Percentiles rank a stretch among this genome's conserved stretches.
Conservation (phyloP, 2,329 filamentous ascomycete species). For the Pseudopithomyces chartarum region DNA sequence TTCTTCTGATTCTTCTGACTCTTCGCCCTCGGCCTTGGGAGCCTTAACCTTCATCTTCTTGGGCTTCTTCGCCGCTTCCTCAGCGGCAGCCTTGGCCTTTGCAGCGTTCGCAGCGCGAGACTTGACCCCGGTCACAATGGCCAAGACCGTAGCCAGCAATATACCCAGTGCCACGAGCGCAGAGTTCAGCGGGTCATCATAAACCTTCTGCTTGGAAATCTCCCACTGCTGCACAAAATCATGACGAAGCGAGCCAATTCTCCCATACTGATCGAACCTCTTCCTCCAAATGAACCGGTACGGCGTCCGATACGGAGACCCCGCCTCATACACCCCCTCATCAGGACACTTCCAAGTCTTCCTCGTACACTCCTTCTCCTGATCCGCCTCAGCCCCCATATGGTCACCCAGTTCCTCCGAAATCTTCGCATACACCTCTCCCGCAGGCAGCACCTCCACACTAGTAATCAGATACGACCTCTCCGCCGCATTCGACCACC, state of each 20-base stretch:
- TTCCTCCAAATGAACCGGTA: constrained; percentile 26
- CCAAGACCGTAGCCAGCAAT: constrained; percentile 8
- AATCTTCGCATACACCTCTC: constrained; percentile 4
- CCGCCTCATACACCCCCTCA: constrained; percentile 13
- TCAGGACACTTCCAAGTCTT: constrained; percentile 22
- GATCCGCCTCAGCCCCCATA: constrained; percentile 7
- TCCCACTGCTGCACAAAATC: constrained; percentile 10
- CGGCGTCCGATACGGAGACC: constrained; percentile 11
- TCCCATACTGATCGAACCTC: constrained; percentile 21
- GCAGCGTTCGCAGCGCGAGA: not conserved
- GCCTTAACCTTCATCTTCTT: not conserved
- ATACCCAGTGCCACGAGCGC: constrained; percentile 17
- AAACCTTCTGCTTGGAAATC: constrained; percentile 5
- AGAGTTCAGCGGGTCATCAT: constrained; percentile 11
- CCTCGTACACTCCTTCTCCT: constrained; percentile 15
- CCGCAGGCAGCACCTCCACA: constrained; percentile 10
- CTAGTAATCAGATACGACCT: constrained; percentile 15
- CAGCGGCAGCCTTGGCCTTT: not conserved
- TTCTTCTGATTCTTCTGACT: not conserved
- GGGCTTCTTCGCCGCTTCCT: not conserved
- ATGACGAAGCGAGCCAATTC: constrained; percentile 24
- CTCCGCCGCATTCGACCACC: constrained; percentile 13
- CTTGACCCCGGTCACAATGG: constrained; percentile 2
- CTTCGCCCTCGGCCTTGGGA: not conserved
- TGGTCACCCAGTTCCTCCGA: constrained; percentile 1